Conservation (phyloP, 306 rosid species). For the Prunus mongolica region DNA sequence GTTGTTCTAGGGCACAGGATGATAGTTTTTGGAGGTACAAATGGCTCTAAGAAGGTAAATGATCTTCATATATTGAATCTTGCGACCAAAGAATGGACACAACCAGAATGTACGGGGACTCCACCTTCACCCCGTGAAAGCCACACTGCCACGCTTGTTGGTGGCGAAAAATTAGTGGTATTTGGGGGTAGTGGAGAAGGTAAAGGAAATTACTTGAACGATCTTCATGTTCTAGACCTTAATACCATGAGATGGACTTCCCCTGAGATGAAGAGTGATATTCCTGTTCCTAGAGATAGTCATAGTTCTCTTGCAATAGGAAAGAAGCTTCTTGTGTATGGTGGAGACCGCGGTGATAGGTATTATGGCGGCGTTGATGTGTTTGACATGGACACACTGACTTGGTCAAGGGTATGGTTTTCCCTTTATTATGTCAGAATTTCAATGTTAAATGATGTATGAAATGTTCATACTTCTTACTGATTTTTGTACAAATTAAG, state of each 20-base stretch:
- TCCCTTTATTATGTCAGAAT: not conserved
- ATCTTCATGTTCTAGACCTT: constrained; percentile 74
- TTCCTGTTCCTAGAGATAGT: constrained; percentile 92
- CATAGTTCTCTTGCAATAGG: constrained; percentile 72
- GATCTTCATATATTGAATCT: constrained; percentile 75
- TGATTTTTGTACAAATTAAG: not conserved
- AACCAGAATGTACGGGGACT: constrained; percentile 64
- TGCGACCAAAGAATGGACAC: constrained; percentile 60
- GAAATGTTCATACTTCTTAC: not conserved
- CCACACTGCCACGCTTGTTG: constrained; percentile 75
- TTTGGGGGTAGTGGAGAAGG: constrained; percentile 99
- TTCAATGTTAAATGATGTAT: not conserved
- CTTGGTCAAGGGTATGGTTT: constrained; percentile 78
- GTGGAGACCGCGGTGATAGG: constrained; percentile 90
- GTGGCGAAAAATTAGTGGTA: constrained; percentile 59
- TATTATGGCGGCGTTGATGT: constrained; percentile 72
- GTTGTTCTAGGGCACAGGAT: constrained; percentile 54
- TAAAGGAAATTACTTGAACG: constrained; percentile 75
- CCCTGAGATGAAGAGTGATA: constrained; percentile 60
- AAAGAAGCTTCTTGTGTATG: constrained; percentile 75
- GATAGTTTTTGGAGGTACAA: constrained; percentile 96
- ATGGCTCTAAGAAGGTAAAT: constrained; percentile 84
- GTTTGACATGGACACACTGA: constrained; percentile 76
- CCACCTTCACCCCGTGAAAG: constrained; percentile 93
- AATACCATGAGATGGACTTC: constrained; percentile 74